Evolutionary conservation across 2,329 filamentous ascomycete species (phyloP), one percentile per base, ranked within the genome.

Genomic region (Dothidotthia symphoricarpi): DNA sequence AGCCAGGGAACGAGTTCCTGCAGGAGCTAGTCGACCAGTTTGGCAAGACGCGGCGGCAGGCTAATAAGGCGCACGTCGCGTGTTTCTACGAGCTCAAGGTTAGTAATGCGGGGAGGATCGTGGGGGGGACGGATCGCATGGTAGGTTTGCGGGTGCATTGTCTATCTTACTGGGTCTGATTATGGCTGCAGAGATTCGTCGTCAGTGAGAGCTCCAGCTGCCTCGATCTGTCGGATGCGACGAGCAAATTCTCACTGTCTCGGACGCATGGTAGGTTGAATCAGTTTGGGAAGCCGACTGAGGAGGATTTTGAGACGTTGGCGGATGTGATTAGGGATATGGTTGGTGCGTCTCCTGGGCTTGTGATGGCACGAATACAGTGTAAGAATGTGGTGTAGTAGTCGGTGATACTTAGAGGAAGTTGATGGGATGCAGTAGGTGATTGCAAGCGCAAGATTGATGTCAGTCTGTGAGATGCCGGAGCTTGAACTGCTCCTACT

Each of bases 21-120:
- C 41, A 48, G 34, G 54, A 59, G 12, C 9, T 57, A 27, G 53
- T 59, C 3, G 46, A 55, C 25, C 24, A 39, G 3, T 56, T 57
- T 34, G 28, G 30, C 15, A 52, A 50, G 40, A 49, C 31, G 28
- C 44, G 47, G 29, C 28, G 17, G n/a, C 41, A 45, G 29, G 36
- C 31, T 12, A 48, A 55, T 29, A 55, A 52, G 43, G 35, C 46
- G 3, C 37, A 33, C 35, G 34, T 59, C 32, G 49, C 41, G 12
- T 51, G 51, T 38, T 60, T 57, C 36, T 60, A 30, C 34, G 46
- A 57, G 43, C 47, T 55, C 9, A 55, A 53, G 41, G 32, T 45
- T 3, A 53, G 48, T 44, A 56, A 57, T 28, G 51, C 59, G n/a
- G 53, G 56, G 16, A 52, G 32, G 36, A 54, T 60, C 33, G 51